Conservation (phyloP, 139 green algal species). For the Diplosphaera chodatii region DNA sequence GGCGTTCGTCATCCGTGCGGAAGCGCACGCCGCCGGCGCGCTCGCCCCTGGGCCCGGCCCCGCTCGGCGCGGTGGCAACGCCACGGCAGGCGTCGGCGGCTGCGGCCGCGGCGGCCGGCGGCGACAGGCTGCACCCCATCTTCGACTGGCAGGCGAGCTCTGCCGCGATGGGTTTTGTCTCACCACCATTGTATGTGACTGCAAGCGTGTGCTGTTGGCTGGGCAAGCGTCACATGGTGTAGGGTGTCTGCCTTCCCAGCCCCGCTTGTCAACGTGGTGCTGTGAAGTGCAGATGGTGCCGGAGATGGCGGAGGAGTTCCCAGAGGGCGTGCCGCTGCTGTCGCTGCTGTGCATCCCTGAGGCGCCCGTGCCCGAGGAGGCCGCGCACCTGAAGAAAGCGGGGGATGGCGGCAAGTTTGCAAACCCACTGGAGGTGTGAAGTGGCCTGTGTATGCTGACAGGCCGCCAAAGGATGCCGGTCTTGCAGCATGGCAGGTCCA, state of each 20-base stretch:
- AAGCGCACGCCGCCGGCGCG: neutral
- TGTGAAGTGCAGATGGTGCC: slow-evolving; percentile 1
- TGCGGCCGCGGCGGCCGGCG: no score
- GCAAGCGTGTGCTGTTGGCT: no score
- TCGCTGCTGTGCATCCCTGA: slow-evolving; percentile 8
- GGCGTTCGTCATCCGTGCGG: neutral
- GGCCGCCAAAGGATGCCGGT: no score
- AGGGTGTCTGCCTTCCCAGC: no score
- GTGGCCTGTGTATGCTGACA: neutral
- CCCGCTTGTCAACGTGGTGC: no score
- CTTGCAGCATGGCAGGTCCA: no score
- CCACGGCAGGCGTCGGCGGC: no score
- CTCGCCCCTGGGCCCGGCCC: neutral
- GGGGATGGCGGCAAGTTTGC: neutral
- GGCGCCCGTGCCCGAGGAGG: slow-evolving; percentile 5
- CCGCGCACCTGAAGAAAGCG: slow-evolving; percentile 1
- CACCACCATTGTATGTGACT: no score
- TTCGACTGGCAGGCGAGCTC: neutral
- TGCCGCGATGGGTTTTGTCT: no score
- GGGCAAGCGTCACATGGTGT: no score
- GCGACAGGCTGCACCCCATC: neutral
- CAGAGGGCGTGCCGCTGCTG: slow-evolving; percentile 13
- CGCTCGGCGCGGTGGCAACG: neutral
- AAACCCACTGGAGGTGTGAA: neutral
- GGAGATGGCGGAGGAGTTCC: slow-evolving; percentile 7